Base-by-base conservation (phyloP, 2,329 filamentous ascomycete genomes). In the Colletotrichum sp. region DNA sequence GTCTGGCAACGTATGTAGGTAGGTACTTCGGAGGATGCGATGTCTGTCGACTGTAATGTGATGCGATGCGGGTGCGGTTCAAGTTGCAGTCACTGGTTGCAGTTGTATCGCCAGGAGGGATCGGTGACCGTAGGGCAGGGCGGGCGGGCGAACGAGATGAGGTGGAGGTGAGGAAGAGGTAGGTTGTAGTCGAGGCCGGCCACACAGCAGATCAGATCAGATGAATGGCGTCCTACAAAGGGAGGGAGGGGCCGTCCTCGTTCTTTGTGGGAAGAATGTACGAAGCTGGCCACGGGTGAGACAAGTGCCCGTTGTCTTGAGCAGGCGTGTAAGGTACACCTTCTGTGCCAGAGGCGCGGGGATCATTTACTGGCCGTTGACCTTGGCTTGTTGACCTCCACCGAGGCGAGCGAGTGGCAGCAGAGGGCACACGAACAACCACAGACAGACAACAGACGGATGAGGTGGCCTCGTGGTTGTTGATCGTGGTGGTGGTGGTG, bases 251-350 rank as follows among this genome's bases (percentile, higher is more conserved):
- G 49, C 65, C 24, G 57, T 64, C 59, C 49, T 76, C 44, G n/a
- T 52, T 21, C 57, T 57, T 67, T 72, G 70, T 59, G 74, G 52
- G 57, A 65, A 72, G 65, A 76, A 74, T 76, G 71, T 24, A 44
- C 21, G 55, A 63, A 72, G 39, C 49, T 32, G 59, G 39, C n/a
- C 39, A 32, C 39, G 59, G 64, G 52, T 69, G 64, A 76, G 74
- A 69, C 70, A 73, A 65, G 70, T 73, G 70, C 70, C 74, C 70
- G 71, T 73, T 73, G 64, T 49, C 73, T 72, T 75, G 62, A 18
- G 55, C 36, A 32, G 57, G 49, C 13, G 62, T 49, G 69, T 30
- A 44, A 21, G 44, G 44, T 52, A 52, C 44, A 21, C 44, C n/a
- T 52, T 62, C 21, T 60, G 55, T 52, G 24, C 10, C 18, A 70